A percentile compares a stretch with the other conserved stretches of the same genome.
phyloP scores from a whole-genome alignment of 2,329 filamentous ascomycete genomes.

The Fusarium verticillioides region DNA sequence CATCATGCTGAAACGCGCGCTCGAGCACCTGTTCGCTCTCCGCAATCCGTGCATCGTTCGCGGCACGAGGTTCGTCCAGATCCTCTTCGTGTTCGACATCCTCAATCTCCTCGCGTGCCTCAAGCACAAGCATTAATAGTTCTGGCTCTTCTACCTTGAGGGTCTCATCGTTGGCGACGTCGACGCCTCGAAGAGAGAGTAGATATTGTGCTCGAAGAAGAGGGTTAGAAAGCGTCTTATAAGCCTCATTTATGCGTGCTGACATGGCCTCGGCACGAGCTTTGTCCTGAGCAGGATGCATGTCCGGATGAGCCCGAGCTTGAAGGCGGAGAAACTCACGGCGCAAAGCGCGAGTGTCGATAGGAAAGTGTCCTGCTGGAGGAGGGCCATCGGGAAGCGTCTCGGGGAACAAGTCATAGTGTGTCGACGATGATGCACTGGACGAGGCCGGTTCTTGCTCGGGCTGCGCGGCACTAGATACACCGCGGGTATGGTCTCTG shows the following conservation, averaged over 20 bases:
- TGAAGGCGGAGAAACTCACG: conserved; percentile 90
- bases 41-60: conserved; percentile 75
- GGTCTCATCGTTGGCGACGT: conserved; percentile 82
- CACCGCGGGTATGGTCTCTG: conserved; percentile 17
- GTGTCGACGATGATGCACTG: conserved; percentile 56
- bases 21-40: conserved; percentile 72
- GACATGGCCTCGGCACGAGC: conserved; percentile 79
- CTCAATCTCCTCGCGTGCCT: conserved; percentile 81
- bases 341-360: conserved; percentile 77
- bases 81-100: conserved; percentile 75
- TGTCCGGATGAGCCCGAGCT: conserved; percentile 78
- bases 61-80: conserved; percentile 65
- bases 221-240: conserved; percentile 83
- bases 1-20: conserved; percentile 71
- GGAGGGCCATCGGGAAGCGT: conserved; percentile 83
- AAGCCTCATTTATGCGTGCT: conserved; percentile 89
- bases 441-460: conserved; percentile 9
- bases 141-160: conserved; percentile 74
- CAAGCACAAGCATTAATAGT: conserved; percentile 82
- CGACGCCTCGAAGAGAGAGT: conserved; percentile 76
- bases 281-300: conserved; percentile 66
- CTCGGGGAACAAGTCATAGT: conserved; percentile 90
- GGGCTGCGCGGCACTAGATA: conserved; percentile 25
- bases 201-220: conserved; percentile 90
- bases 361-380: conserved; percentile 77